Base-by-base conservation (phyloP, 192 early-diverging fungal species). In the Coemansia sp. region DNA sequence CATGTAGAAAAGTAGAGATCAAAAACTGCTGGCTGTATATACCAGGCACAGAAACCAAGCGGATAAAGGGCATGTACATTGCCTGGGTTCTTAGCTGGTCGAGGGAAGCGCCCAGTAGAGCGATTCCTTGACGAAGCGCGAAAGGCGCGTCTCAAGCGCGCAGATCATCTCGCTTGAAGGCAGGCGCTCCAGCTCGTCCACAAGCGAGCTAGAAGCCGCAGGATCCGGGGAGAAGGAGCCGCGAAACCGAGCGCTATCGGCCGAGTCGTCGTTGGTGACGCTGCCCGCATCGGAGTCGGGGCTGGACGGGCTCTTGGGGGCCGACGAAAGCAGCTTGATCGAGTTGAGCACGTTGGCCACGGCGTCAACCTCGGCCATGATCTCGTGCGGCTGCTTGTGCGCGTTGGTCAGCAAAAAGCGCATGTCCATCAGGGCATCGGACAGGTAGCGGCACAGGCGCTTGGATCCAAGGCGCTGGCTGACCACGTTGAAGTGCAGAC, bases 361-460 rank as follows among this genome's bases (percentile, higher is more conserved):
- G 5, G 77, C 77, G 46, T 80, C 72, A 16, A 80, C 77, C 62
- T 80, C 77, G 19, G 77, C 77, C 61, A 34, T 65, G 53, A 80
- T 80, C 62, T 80, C 71, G 47, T 80, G 77, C n/a, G 77, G 71
- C 64, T 71, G 71, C 68, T 71, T 70, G 68, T 80, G 77, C 16
- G 77, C 64, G 13, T 74, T 80, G 68, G 67, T 65, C 10, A 80
- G 68, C 61, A 80, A 50, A 49, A 80, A 74, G 61, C 78, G 72
- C 88, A 90, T 90, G 61, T 92, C 90, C 62, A 81, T 66, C 58
- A 92, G 74, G 4, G 89, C 89, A 57, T 88, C 86, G 6, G 74
- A 62, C 27, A 92, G 55, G 55, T 86, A 83, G 66, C 74, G 78
- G 61, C 83, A 67, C 72, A 92, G 68, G 20, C 74, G 82, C 47